Evolutionary conservation across 495 filamentous ascomycete genomes (phyloP), one percentile per base, ranked within the genome.

Genomic region (Pseudoneurospora amorphoporcata): DNA sequence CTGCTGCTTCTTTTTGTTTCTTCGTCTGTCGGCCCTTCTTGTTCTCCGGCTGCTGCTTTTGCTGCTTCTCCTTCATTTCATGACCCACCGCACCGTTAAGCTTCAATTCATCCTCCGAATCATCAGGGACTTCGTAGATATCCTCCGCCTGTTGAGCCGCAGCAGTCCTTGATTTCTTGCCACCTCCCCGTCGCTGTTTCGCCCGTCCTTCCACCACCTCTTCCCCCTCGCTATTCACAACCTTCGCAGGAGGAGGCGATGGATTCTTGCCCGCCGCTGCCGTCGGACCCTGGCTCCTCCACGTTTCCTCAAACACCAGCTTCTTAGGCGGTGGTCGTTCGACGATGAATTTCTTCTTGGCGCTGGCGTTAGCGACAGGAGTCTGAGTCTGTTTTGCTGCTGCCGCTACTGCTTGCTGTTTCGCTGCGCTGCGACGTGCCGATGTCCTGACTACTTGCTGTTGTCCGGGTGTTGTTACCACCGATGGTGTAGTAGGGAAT

Each of bases 101-200:
- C n/a, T 8, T 70, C 38, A 80, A 41, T 61, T 84, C 83, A 61
- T 80, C 79, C 43, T 80, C 80, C 10, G 73, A 81, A 3, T 83
- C 83, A 70, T 84, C 82, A 0, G 80, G 82, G 6, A 84, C 76
- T 14, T 84, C 82, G 74, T 85, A 85, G 35, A 83, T 68, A 37
- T 75, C 81, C 12, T 38, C 70, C 14, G 47, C 68, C 41, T 68
- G 16, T n/a, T 43, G 41, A 3, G 14, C 40, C 4, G 42, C 7
- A n/a, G 43, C 43, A 19, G 70, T 23, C 8, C 17, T 71, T 5
- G 29, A 58, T 17, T 32, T 61, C n/a, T 8, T 43, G 39, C 69
- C n/a, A 32, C 41, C 14, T 8, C 45, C 68, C 39, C 38, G 37
- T 10, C 37, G 8, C 69, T 53, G 17, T 69, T 75, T 72, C 8